Conservation (phyloP, 1,284 basidiomycete species). For the Austropuccinia psidii region DNA sequence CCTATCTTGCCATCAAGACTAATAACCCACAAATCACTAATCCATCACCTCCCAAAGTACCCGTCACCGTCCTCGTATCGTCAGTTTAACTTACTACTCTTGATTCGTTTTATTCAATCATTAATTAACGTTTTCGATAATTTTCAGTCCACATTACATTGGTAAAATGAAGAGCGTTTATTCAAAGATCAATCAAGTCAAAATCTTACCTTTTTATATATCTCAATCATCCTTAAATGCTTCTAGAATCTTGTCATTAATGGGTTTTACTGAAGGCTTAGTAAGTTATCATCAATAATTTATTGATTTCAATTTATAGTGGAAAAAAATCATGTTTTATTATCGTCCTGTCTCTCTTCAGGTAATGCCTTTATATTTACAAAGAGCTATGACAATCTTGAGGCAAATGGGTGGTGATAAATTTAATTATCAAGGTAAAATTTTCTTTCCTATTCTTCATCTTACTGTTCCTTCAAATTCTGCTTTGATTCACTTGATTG, state of each 20-base stretch:
- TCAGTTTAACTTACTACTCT: background rate
- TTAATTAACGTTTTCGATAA: no score
- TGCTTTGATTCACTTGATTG: no score
- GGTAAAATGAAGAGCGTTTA: slow-evolving; percentile 24
- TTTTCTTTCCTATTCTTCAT: no score
- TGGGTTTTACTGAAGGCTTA: slow-evolving; percentile 20
- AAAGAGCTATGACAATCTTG: slow-evolving; percentile 28
- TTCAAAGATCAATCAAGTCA: background rate
- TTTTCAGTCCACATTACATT: slow-evolving; percentile 2
- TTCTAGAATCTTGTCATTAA: slow-evolving; percentile 18
- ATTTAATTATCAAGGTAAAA: slow-evolving; percentile 19
- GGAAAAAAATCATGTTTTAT: no score
- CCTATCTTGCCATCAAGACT: slow-evolving; percentile 18
- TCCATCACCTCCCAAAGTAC: background rate
- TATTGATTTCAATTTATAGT: no score
- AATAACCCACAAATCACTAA: background rate
- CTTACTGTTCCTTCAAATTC: background rate
- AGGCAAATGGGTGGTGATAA: slow-evolving; percentile 20
- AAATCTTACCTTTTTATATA: slow-evolving; percentile 24
- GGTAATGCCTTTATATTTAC: slow-evolving; percentile 35
- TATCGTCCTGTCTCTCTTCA: no score
- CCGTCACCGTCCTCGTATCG: slow-evolving; percentile 25
- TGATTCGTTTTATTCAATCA: background rate
- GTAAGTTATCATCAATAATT: no score
- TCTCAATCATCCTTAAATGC: slow-evolving; percentile 10